Percentiles rank a stretch among this genome's conserved stretches.
Evolutionary conservation across 2,329 filamentous ascomycete genomes (phyloP).

Genomic region (Furcasterigmium furcatum): DNA sequence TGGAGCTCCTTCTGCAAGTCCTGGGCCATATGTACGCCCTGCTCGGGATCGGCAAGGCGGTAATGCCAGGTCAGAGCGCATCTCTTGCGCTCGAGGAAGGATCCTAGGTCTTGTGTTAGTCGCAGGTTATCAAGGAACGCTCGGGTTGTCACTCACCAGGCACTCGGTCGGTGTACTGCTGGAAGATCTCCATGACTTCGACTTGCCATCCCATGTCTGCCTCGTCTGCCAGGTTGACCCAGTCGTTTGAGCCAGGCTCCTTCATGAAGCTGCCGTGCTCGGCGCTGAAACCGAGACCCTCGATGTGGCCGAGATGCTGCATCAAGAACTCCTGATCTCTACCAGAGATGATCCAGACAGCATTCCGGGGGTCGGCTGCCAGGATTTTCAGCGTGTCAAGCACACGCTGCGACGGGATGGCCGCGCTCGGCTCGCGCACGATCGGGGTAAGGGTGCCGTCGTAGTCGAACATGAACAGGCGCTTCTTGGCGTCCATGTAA

Average conservation of each 20-base stretch:
- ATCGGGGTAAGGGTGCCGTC: slow-evolving; percentile 96
- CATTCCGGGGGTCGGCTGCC: slow-evolving; percentile 75
- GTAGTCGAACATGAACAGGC: slow-evolving; percentile 98
- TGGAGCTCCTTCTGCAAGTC: slow-evolving; percentile 83
- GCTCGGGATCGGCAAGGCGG: slow-evolving; percentile 83
- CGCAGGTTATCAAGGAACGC: no score
- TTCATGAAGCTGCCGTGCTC: slow-evolving; percentile 97
- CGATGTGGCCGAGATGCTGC: slow-evolving; percentile 89
- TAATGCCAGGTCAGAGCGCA: slow-evolving; percentile 98
- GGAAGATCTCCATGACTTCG: slow-evolving; percentile 80
- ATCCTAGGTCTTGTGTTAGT: slow-evolving; percentile 50
- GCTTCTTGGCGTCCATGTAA: slow-evolving; percentile 72
- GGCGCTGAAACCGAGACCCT: slow-evolving; percentile 86
- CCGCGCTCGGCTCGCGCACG: slow-evolving; percentile 84
- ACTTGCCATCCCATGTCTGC: slow-evolving; percentile 91
- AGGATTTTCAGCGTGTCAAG: slow-evolving; percentile 77
- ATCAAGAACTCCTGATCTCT: slow-evolving; percentile 89
- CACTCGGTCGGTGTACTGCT: slow-evolving; percentile 83
- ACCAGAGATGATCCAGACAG: slow-evolving; percentile 98
- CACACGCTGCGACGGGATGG: slow-evolving; percentile 81
- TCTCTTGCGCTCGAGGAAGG: slow-evolving; percentile 91
- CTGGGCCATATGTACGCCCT: slow-evolving; percentile 73
- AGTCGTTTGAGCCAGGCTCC: slow-evolving; percentile 69
- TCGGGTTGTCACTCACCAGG: slow-evolving; percentile 57
- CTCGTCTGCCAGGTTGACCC: slow-evolving; percentile 85